Conservation (phyloP, 148 eudicot genomes). For the Persicaria tinctoria region DNA sequence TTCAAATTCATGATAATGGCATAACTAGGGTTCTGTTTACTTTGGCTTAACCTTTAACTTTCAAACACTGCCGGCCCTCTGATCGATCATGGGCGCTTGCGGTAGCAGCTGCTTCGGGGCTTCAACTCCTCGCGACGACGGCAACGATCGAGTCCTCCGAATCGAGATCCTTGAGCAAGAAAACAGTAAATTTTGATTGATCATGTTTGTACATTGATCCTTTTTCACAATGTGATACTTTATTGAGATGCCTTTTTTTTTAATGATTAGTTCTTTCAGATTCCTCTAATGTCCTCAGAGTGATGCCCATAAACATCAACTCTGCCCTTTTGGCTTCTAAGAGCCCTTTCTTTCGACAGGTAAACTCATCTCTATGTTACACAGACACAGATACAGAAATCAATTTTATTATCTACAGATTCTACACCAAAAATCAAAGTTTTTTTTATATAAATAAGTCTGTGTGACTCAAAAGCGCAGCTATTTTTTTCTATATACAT, state of each 20-base stretch:
- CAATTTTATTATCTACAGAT: no score
- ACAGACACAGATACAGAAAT: no score
- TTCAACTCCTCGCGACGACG: neutral
- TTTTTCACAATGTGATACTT: neutral
- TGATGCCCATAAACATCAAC: neutral
- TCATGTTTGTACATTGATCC: neutral
- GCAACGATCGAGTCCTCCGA: neutral
- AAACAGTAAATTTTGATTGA: neutral
- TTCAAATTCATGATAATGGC: neutral
- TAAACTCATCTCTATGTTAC: neutral
- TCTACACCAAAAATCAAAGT: no score
- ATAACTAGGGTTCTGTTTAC: neutral
- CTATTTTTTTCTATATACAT: no score
- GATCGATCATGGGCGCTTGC: neutral
- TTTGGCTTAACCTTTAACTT: neutral
- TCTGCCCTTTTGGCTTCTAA: neutral
- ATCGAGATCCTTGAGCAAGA: neutral
- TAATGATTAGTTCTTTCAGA: neutral
- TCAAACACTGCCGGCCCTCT: neutral
- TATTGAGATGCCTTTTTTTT: no score
- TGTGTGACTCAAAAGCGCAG: no score
- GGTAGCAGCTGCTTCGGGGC: neutral
- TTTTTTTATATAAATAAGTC: no score
- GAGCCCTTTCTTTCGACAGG: slow-evolving; percentile 5
- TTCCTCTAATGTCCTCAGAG: neutral